A percentile compares a stretch with the other conserved stretches of the same genome.
Evolutionary conservation across 345 rosid species (phyloP).

Genomic region (Mangifera indica): DNA sequence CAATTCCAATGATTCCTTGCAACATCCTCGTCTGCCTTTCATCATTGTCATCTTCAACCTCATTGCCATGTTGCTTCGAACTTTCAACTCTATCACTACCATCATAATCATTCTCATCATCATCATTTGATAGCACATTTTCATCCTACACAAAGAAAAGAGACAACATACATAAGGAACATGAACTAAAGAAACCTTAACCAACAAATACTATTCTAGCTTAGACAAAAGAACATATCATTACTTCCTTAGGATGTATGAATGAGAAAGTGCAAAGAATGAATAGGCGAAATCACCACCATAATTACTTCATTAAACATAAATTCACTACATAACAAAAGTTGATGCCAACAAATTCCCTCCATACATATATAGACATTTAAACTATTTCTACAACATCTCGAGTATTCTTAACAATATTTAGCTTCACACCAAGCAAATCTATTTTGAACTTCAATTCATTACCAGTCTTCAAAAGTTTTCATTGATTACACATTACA

Average conservation of each 20-base stretch:
- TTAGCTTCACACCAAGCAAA: not conserved
- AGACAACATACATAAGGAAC: not conserved
- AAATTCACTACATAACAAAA: not conserved
- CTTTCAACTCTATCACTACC: slow-evolving; percentile 12
- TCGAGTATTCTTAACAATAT: not conserved
- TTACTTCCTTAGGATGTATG: not conserved
- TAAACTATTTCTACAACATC: not conserved
- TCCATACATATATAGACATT: not conserved
- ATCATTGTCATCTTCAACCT: slow-evolving; percentile 45
- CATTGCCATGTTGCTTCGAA: slow-evolving; percentile 25
- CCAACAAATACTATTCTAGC: too few species aligned
- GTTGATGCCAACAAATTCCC: not conserved
- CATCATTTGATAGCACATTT: slow-evolving; percentile 60
- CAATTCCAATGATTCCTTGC: slow-evolving; percentile 79
- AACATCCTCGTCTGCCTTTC: slow-evolving; percentile 76
- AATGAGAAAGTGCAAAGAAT: too few species aligned
- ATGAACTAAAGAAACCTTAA: not conserved
- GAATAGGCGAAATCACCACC: not conserved
- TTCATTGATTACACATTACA: not conserved
- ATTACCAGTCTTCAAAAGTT: not conserved
- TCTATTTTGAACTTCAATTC: not conserved
- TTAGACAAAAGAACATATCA: not conserved
- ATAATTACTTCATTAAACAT: not conserved
- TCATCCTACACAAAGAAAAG: slow-evolving; percentile 57
- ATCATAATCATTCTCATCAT: slow-evolving; percentile 19